Percentiles rank a stretch among this genome's conserved stretches.
Evolutionary conservation across 345 rosid genomes (phyloP).

Genomic region (Boechera stricta): DNA sequence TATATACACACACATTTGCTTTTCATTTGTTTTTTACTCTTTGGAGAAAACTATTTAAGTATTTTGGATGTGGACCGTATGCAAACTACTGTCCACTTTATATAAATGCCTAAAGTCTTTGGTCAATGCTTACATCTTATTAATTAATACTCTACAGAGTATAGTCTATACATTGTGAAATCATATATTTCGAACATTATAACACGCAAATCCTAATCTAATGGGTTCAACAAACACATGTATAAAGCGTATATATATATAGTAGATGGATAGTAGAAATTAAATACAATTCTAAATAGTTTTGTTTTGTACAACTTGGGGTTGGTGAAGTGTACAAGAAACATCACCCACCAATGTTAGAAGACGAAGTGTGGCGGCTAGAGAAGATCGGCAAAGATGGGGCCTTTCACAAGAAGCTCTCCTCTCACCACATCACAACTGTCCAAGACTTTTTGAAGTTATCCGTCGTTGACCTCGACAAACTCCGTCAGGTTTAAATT

Average conservation of each 20-base stretch:
- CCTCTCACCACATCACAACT: conserved; percentile 47
- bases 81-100: conserved; percentile 30
- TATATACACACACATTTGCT: neutral
- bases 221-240: conserved; percentile 31
- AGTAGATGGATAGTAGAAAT: conserved; percentile 3
- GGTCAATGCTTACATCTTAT: conserved; percentile 24
- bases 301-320: conserved; percentile 18
- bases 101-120: conserved; percentile 30
- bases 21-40: neutral
- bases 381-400: conserved; percentile 91
- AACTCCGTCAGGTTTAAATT: conserved; percentile 63
- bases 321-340: conserved; percentile 82
- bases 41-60: neutral
- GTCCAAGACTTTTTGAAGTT: conserved; percentile 86
- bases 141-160: neutral
- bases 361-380: conserved; percentile 89
- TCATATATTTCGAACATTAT: neutral
- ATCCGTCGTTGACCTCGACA: conserved; percentile 55
- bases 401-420: conserved; percentile 78
- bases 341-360: conserved; percentile 80
- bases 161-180: neutral
- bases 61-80: conserved; percentile 29
- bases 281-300: conserved; percentile 1
- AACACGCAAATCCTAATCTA: conserved; percentile 3
- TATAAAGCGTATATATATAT: neutral